phyloP scores from a whole-genome alignment of 345 rosid species.

The Crucihimalaya himalaica region DNA sequence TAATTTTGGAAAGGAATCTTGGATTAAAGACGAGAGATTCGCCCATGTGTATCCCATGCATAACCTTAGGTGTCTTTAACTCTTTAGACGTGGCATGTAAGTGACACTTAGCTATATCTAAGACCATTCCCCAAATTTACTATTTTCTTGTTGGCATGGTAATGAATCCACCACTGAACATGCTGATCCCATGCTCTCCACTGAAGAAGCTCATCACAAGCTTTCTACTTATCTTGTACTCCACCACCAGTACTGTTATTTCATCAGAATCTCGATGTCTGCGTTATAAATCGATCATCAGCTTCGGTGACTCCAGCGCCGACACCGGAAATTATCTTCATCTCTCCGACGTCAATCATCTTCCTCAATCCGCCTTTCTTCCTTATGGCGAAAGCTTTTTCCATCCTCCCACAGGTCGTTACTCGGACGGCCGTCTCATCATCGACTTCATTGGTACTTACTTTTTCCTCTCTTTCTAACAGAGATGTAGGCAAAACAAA shows the following conservation, averaged over 20 bases:
- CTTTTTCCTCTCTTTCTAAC: background rate
- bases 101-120: background rate
- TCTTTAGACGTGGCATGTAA: background rate
- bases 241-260: background rate
- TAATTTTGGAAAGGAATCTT: background rate
- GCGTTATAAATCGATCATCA: conserved; percentile 41
- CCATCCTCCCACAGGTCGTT: conserved; percentile 48
- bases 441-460: conserved; percentile 52
- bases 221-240: conserved; percentile 12
- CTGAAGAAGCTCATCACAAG: conserved; percentile 10
- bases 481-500: background rate
- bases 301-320: conserved; percentile 61
- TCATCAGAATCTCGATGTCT: conserved; percentile 6
- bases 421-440: conserved; percentile 55
- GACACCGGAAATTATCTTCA: conserved; percentile 46
- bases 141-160: background rate
- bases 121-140: background rate
- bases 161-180: background rate
- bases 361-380: conserved; percentile 32
- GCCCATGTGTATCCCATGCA: background rate
- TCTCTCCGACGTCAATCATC: conserved; percentile 12
- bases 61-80: background rate
- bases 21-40: background rate
- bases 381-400: conserved; percentile 56
- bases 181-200: too few relatives aligned